Evolutionary conservation across 2,329 filamentous ascomycete genomes (phyloP).

Genomic region (Diaporthe eres): DNA sequence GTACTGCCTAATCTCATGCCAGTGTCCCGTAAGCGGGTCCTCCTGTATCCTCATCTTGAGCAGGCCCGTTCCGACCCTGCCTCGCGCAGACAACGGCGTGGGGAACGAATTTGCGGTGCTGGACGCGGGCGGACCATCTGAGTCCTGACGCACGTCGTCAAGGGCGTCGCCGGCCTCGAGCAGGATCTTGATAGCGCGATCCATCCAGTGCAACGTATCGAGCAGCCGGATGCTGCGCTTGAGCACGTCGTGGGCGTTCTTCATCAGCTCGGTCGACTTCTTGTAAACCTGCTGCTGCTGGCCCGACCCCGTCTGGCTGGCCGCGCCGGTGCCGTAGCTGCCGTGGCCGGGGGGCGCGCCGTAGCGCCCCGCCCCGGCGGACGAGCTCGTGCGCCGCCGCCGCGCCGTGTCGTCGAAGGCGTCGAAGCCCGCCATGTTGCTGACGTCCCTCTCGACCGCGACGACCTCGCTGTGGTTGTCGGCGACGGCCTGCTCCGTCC

Average conservation of each 20-base stretch:
- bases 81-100: conserved; percentile 40
- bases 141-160: conserved; percentile 48
- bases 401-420: conserved; percentile 44
- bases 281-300: conserved; percentile 54
- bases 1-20: conserved; percentile 63
- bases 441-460: conserved; percentile 58
- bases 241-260: conserved; percentile 61
- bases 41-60: conserved; percentile 41
- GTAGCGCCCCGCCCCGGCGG: neutral
- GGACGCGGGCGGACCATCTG: conserved; percentile 37
- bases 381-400: conserved; percentile 43
- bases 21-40: conserved; percentile 53
- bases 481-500: conserved; percentile 59
- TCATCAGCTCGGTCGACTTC: conserved; percentile 63
- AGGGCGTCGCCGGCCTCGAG: conserved; percentile 60
- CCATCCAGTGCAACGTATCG: conserved; percentile 63
- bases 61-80: conserved; percentile 43
- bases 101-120: conserved; percentile 32
- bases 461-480: conserved; percentile 60
- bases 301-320: conserved; percentile 28
- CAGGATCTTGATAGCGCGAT: conserved; percentile 59
- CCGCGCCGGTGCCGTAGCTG: conserved; percentile 2
- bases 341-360: conserved; percentile 37
- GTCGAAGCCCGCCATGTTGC: conserved; percentile 58
- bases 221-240: conserved; percentile 61